phyloP scores from a whole-genome alignment of 106 monocot genomes.

The Dendrobium huoshanense region DNA sequence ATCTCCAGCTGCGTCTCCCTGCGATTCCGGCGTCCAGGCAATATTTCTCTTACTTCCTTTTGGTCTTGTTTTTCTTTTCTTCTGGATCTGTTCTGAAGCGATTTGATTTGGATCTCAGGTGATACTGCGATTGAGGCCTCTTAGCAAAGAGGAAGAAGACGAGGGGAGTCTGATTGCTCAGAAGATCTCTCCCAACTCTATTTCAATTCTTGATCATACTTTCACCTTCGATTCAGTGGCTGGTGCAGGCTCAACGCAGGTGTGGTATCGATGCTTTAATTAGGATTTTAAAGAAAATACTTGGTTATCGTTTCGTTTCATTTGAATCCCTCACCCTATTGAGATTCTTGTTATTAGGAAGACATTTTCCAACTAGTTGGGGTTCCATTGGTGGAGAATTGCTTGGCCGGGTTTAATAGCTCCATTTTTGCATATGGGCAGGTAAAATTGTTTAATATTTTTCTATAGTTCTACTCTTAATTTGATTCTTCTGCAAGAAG shows the following conservation, averaged over 20 bases:
- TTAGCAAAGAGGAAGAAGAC: constrained; percentile 57
- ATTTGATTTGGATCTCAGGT: constrained; percentile 39
- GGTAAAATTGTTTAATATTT: constrained; percentile 29
- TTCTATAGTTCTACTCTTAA: not conserved
- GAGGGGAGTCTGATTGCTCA: constrained; percentile 52
- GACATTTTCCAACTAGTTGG: constrained; percentile 88
- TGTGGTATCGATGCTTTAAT: constrained; percentile 5
- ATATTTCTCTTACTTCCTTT: not conserved
- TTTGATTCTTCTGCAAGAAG: not conserved
- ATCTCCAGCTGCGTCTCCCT: constrained; percentile 7
- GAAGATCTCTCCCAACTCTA: constrained; percentile 47
- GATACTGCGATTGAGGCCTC: constrained; percentile 73
- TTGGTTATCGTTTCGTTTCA: not conserved
- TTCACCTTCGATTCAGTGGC: constrained; percentile 94
- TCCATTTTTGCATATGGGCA: constrained; percentile 99
- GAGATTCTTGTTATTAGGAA: constrained; percentile 35
- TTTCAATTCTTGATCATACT: constrained; percentile 68
- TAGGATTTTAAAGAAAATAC: not conserved
- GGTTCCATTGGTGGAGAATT: constrained; percentile 91
- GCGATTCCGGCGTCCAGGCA: constrained; percentile 87
- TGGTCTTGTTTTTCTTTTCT: not conserved
- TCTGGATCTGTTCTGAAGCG: not conserved
- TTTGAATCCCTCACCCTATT: not conserved
- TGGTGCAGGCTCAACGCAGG: constrained; percentile 70
- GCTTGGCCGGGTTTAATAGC: constrained; percentile 93